phyloP scores from a whole-genome alignment of 202 grass and related monocot species.

The Bolboschoenoplectus hybrid region DNA sequence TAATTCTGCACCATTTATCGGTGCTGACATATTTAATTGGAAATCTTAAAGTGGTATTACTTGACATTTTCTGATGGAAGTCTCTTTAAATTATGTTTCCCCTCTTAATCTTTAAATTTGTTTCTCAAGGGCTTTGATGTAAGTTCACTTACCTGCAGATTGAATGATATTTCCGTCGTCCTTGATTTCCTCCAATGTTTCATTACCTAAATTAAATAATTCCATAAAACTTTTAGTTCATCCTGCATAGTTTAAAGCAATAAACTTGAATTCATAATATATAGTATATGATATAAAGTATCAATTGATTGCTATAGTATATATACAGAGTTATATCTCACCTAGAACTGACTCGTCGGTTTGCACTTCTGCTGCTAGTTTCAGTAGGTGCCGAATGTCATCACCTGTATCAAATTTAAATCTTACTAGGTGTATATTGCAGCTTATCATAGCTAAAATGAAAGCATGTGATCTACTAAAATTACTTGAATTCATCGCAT shows the following conservation, averaged over 20 bases:
- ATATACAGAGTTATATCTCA: neutral
- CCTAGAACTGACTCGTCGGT: neutral
- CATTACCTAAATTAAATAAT: neutral
- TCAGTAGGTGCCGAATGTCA: neutral
- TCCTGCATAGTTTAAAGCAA: neutral
- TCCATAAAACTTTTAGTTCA: neutral
- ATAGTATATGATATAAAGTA: neutral
- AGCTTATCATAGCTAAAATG: conserved; percentile 10
- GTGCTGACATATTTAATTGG: neutral
- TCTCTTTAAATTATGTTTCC: conserved; percentile 9
- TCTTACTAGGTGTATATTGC: neutral
- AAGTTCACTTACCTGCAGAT: conserved; percentile 8
- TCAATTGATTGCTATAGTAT: neutral
- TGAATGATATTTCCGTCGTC: neutral
- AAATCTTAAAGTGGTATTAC: neutral
- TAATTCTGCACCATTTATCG: neutral
- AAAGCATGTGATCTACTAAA: neutral
- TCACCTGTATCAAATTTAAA: neutral
- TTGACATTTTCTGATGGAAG: conserved; percentile 7
- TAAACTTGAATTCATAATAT: neutral
- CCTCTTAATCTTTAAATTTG: too few species aligned
- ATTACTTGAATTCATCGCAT: conserved; percentile 30
- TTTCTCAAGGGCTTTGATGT: neutral
- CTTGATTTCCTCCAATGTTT: conserved; percentile 18
- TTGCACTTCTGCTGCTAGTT: conserved; percentile 8